A percentile compares a stretch with the other conserved stretches of the same genome.
These are phyloP conservation scores for Hibiscus tridactylites DNA, from an alignment of 345 rosid species.

Conservation along the genomic window DNA sequence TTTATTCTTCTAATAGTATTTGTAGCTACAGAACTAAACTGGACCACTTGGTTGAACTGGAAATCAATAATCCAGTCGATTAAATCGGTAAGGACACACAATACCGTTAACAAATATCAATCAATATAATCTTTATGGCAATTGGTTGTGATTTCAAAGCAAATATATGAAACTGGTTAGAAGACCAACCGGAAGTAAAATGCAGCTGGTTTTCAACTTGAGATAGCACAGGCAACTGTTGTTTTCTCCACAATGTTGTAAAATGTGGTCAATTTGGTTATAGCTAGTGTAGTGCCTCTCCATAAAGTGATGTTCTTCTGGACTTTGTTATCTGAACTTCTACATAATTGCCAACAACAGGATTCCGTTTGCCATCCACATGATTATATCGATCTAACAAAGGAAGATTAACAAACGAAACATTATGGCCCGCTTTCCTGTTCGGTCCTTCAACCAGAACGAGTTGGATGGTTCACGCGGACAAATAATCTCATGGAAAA, in stretches of 20 bases:
- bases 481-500: slow-evolving; percentile 70
- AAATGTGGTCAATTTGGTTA: slow-evolving; percentile 63
- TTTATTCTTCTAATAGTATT: too few species aligned
- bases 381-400: slow-evolving; percentile 23
- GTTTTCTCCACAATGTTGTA: slow-evolving; percentile 27
- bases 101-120: background rate
- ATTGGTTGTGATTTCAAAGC: background rate
- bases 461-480: slow-evolving; percentile 55
- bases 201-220: slow-evolving; percentile 12
- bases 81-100: too few species aligned
- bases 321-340: slow-evolving; percentile 66
- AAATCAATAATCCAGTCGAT: too few species aligned
- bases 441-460: slow-evolving; percentile 87
- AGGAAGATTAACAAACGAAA: slow-evolving; percentile 50
- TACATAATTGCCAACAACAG: slow-evolving; percentile 62
- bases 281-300: slow-evolving; percentile 70
- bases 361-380: slow-evolving; percentile 29
- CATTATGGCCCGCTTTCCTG: slow-evolving; percentile 71
- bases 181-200: background rate
- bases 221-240: slow-evolving; percentile 41
- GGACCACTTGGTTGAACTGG: too few species aligned
- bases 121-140: background rate
- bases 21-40: too few species aligned
- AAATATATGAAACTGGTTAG: background rate
- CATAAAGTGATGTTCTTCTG: slow-evolving; percentile 62